Percentiles rank a stretch among this genome's conserved stretches.
Evolutionary conservation across 108 stramenopile genomes (phyloP).

Genomic region (Cylindrotheca closterium): DNA sequence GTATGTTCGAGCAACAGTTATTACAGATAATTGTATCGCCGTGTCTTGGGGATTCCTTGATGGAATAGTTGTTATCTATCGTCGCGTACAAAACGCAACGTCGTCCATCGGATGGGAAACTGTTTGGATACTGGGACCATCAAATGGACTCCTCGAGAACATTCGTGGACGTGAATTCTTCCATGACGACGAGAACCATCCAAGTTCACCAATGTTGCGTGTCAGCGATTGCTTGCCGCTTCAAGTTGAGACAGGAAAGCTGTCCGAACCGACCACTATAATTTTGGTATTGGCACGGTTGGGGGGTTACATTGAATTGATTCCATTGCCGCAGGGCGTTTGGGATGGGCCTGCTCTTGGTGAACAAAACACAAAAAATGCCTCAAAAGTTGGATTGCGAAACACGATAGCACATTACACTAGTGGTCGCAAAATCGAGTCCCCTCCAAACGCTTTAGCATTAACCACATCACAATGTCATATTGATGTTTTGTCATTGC

Average conservation of each 20-base stretch:
- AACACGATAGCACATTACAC: constrained; percentile 26
- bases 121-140: constrained; percentile 39
- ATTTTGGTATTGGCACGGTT: constrained; percentile 65
- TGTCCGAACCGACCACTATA: constrained; percentile 11
- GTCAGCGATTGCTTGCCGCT: constrained; percentile 21
- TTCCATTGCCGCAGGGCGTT: constrained; percentile 60
- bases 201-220: constrained; percentile 24
- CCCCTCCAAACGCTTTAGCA: constrained; percentile 34
- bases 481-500: constrained; percentile 55
- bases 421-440: constrained; percentile 10
- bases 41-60: constrained; percentile 80
- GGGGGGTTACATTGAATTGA: constrained; percentile 75
- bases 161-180: constrained; percentile 19
- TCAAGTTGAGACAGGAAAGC: constrained; percentile 17
- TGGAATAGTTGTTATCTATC: constrained; percentile 68
- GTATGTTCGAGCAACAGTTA: constrained; percentile 48
- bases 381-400: constrained; percentile 6
- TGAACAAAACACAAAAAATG: constrained; percentile 17
- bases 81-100: constrained; percentile 29
- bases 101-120: constrained; percentile 18
- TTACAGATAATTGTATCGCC: constrained; percentile 66
- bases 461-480: constrained; percentile 59
- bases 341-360: constrained; percentile 51
- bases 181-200: constrained; percentile 28
- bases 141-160: constrained; percentile 25